These are phyloP conservation scores for Paraglomus occultum DNA, from an alignment of 192 early-diverging fungal genomes.

Conservation along the genomic window DNA sequence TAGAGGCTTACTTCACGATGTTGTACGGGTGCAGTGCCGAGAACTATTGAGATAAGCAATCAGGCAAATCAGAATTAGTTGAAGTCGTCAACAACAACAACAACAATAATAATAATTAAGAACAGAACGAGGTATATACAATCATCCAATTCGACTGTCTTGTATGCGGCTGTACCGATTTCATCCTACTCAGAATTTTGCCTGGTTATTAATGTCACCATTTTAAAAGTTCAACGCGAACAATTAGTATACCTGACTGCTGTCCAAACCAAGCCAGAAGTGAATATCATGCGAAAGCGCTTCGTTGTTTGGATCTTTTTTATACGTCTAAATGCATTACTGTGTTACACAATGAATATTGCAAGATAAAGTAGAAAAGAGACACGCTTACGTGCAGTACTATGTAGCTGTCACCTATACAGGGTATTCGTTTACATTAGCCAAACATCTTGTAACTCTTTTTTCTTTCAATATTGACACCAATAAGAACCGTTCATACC, in stretches of 20 bases:
- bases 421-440: not conserved
- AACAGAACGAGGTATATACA: slow-evolving; percentile 39
- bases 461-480: not conserved
- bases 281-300: slow-evolving; percentile 74
- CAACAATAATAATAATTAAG: not conserved
- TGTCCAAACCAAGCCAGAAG: slow-evolving; percentile 81
- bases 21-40: slow-evolving; percentile 66
- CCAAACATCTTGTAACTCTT: slow-evolving; percentile 3
- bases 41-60: slow-evolving; percentile 35
- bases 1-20: slow-evolving; percentile 59
- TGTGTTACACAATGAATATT: not conserved
- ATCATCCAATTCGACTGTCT: slow-evolving; percentile 75
- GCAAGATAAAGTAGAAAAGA: not conserved
- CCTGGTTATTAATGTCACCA: not conserved
- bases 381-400: slow-evolving; percentile 58
- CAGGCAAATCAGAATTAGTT: not conserved
- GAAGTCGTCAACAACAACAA: not conserved
- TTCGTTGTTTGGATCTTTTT: slow-evolving; percentile 55
- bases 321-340: slow-evolving; percentile 10
- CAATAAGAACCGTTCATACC: slow-evolving; percentile 36
- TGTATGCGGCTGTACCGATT: slow-evolving; percentile 84
- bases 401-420: slow-evolving; percentile 71
- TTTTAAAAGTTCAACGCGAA: not conserved
- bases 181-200: slow-evolving; percentile 47
- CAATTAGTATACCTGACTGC: slow-evolving; percentile 53